Evolutionary conservation across 352 stramenopile species (phyloP), one percentile per base, ranked within the genome.

Genomic region (Phytopythium cucurbitacearum): DNA sequence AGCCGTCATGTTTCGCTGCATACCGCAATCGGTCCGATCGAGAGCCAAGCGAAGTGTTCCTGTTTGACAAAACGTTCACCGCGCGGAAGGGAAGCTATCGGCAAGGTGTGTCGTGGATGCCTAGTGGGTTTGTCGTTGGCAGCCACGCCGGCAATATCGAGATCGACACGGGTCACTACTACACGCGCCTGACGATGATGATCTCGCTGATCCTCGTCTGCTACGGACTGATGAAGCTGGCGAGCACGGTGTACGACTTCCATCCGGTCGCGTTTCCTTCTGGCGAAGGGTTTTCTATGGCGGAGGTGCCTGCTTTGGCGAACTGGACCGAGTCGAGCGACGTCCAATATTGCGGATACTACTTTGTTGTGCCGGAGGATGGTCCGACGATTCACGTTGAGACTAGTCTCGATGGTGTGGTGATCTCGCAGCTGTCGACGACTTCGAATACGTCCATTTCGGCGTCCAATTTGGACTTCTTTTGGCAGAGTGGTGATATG

Each of bases 91-190:
- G 82, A 49, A 91, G 79, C 43, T 93, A 91, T 57, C 68, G 76
- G 3, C 85, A 94, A 61, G 85, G 85, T 15, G 79, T 92, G 21
- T 91, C 81, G 36, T 95, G 85, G 83, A 95, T 95, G 85, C 82
- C 81, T 2, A 95, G 81, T 56, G 85, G 85, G 3, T 69, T 95
- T 40, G 72, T 91, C 6, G 75, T 95, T 4, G 76, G 83, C 10
- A 94, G 80, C 54, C 79, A 86, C 32, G 80, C 81, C 36, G 83
- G 85, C 8, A 87, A 91, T 55, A 86, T 93, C 9, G 83, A 95
- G 63, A 73, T 95, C 21, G 85, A 95, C 50, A 92, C 82, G 1
- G 85, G 85, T 3, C 80, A 93, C 53, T 93, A 94, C 64, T 95
- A 95, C 65, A 91, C 79, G 51, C 71, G 85, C 15, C 41, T 91